Evolutionary conservation across 2,329 filamentous ascomycete species (phyloP).

Genomic region (Trichothecium roseum): DNA sequence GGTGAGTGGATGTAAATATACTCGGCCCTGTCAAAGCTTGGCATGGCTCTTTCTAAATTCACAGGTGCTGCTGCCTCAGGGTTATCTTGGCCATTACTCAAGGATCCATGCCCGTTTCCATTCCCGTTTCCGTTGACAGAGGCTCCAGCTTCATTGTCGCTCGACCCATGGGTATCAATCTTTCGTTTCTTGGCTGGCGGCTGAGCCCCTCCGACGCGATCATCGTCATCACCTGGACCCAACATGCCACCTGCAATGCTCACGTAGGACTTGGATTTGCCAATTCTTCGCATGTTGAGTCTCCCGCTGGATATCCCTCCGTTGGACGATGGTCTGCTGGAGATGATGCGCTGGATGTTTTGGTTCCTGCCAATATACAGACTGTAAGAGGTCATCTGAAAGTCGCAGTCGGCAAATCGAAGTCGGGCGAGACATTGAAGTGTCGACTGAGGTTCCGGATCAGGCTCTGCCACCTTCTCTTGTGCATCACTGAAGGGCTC

Average conservation of each 20-base stretch:
- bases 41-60: conserved; percentile 48
- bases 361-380: conserved; percentile 65
- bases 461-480: conserved; percentile 9
- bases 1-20: conserved; percentile 66
- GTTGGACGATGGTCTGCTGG: too few relatives aligned
- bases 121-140: conserved; percentile 22
- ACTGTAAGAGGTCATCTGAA: conserved; percentile 67
- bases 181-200: conserved; percentile 37
- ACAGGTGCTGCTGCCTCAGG: conserved; percentile 49
- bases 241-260: conserved; percentile 62
- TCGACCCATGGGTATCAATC: conserved; percentile 31
- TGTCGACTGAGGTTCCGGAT: conserved; percentile 16
- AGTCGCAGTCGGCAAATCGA: conserved; percentile 64
- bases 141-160: conserved; percentile 30
- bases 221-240: conserved; percentile 49
- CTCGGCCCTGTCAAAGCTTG: conserved; percentile 51
- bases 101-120: background rate
- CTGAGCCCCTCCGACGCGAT: conserved; percentile 34
- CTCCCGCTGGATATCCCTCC: conserved; percentile 42
- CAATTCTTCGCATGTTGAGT: conserved; percentile 37
- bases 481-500: conserved; percentile 21
- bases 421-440: conserved; percentile 50
- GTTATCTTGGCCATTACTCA: conserved; percentile 43
- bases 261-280: conserved; percentile 44
- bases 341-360: conserved; percentile 25